phyloP scores from a whole-genome alignment of 2,329 filamentous ascomycete species.

The Phoma sp. region DNA sequence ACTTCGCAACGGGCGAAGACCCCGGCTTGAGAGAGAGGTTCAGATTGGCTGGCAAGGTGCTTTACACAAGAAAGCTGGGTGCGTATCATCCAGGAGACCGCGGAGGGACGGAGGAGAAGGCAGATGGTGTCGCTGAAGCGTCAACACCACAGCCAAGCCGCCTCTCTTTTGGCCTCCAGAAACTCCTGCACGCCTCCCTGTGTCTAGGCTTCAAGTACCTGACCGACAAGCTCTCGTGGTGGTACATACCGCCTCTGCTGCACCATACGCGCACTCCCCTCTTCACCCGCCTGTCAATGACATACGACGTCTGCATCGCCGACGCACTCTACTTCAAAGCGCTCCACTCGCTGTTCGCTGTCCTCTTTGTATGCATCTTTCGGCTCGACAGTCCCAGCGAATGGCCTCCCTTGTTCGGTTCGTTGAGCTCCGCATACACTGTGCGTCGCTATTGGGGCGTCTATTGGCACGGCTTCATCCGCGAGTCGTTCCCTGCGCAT shows the following conservation, averaged over 20 bases:
- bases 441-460: constrained; percentile 27
- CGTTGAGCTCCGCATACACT: neutral
- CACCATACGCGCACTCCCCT: neutral
- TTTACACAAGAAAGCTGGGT: neutral
- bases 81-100: neutral
- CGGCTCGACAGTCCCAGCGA: constrained; percentile 13
- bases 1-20: neutral
- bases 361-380: constrained; percentile 15
- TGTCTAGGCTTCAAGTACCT: too few species aligned
- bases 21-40: neutral
- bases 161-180: too few species aligned
- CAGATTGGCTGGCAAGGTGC: neutral
- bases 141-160: too few species aligned
- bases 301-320: constrained; percentile 18
- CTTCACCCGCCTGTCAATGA: neutral
- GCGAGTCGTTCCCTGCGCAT: constrained; percentile 21
- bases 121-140: neutral
- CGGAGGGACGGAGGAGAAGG: neutral
- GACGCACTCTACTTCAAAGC: constrained; percentile 22
- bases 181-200: too few species aligned
- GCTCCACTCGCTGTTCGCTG: constrained; percentile 20
- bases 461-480: constrained; percentile 32
- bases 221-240: too few species aligned
- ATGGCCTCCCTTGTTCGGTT: constrained; percentile 23
- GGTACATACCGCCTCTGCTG: neutral